Evolutionary conservation across 768 basidiomycete genomes (phyloP).

Genomic region (Clathrus columnatus): DNA sequence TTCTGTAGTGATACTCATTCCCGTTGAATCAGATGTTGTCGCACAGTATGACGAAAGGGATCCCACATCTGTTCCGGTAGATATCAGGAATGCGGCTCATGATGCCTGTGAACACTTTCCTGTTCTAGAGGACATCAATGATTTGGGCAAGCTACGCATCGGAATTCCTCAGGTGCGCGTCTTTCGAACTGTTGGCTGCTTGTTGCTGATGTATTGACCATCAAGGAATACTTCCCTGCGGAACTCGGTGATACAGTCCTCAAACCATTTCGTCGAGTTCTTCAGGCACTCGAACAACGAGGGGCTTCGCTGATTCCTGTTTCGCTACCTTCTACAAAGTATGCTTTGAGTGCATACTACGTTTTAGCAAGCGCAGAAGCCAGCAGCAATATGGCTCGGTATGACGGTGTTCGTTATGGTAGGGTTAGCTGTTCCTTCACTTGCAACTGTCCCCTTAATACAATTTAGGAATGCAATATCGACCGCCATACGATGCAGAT

Average conservation of each 20-base stretch:
- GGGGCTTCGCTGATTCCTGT: conserved; percentile 70
- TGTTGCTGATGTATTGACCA: not conserved
- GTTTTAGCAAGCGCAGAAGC: conserved; percentile 94
- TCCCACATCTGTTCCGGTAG: conserved; percentile 55
- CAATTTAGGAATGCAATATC: conserved; percentile 2
- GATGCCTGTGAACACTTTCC: conserved; percentile 11
- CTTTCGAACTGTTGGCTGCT: conserved; percentile 1
- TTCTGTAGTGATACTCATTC: not conserved
- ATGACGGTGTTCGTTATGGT: conserved; percentile 85
- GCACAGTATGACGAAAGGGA: conserved; percentile 48
- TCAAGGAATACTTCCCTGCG: conserved; percentile 70
- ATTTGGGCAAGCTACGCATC: conserved; percentile 49
- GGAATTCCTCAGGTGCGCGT: conserved; percentile 64
- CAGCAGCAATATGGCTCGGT: conserved; percentile 83
- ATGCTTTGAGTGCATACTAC: conserved; percentile 89
- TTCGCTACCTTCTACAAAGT: conserved; percentile 56
- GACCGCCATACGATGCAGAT: conserved; percentile 34
- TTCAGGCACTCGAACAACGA: conserved; percentile 32
- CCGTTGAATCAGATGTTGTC: conserved; percentile 23
- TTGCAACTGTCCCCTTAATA: conserved; percentile 21
- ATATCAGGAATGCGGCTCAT: conserved; percentile 29
- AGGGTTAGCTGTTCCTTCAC: conserved; percentile 5
- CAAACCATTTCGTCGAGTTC: conserved; percentile 34
- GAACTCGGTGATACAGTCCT: conserved; percentile 46
- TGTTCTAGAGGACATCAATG: not conserved